Evolutionary conservation across 495 filamentous ascomycete species (phyloP).

Genomic region (Clavariopsis aquatica): DNA sequence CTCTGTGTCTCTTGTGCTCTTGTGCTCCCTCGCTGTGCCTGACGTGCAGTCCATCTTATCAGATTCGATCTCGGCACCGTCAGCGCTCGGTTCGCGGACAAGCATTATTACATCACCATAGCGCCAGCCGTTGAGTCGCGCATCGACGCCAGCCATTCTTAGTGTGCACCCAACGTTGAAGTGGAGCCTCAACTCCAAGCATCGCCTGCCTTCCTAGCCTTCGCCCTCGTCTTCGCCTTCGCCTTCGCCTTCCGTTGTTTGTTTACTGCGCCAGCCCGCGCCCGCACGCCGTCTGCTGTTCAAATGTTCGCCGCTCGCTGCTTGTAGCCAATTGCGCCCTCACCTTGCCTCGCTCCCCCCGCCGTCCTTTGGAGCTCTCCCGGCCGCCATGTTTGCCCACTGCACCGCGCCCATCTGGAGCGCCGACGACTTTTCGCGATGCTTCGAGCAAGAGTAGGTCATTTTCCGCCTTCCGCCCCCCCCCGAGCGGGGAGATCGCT

Average conservation of each 20-base stretch:
- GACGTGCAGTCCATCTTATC: not conserved
- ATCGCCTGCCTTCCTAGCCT: not conserved
- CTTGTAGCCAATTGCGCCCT: conserved; percentile 24
- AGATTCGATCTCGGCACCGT: no score
- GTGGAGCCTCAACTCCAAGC: conserved; percentile 6
- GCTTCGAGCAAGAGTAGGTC: conserved; percentile 85
- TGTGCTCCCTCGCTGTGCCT: not conserved
- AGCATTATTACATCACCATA: conserved; percentile 17
- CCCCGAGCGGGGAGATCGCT: no score
- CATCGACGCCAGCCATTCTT: not conserved
- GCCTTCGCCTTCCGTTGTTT: conserved; percentile 4
- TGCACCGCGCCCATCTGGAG: conserved; percentile 83
- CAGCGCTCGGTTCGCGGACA: not conserved
- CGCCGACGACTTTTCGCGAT: conserved; percentile 82
- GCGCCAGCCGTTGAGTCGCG: conserved; percentile 5
- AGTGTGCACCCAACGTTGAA: conserved; percentile 10
- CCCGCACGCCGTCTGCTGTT: conserved; percentile 8
- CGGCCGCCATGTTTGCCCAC: conserved; percentile 62
- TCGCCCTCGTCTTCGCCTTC: no score
- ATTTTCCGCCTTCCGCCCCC: conserved; percentile 7
- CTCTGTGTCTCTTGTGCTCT: no score
- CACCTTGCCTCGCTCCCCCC: conserved; percentile 18
- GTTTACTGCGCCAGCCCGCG: conserved; percentile 16
- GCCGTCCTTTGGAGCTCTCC: not conserved
- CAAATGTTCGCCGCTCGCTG: conserved; percentile 10